Base-by-base conservation (phyloP, 148 eudicot species). In the Heliosperma pusillum region DNA sequence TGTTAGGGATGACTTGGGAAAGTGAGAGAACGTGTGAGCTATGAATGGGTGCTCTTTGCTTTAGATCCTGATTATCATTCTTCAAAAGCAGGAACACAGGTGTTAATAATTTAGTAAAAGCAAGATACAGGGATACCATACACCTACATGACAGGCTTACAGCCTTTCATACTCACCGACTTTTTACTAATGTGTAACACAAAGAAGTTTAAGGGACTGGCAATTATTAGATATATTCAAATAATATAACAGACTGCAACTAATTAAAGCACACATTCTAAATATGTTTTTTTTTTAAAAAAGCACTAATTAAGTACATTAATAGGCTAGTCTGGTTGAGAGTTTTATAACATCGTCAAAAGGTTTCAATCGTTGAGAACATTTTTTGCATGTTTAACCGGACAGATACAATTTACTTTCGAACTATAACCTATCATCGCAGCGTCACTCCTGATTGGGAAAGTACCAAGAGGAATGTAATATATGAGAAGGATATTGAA, bases 1-100 rank as follows among this genome's bases (percentile, higher is more conserved):
- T 90, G 81, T 90, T 92, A 50, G 96, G 93, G 83, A 82, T 79
- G 73, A 84, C 89, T 86, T 90, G 92, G 71, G 96, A 89, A 64
- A 94, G 88, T 65, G 97, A 89, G 77, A 74, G 25, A 45, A 77
- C 62, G 79, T 95, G 98, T 71, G 97, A 95, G 73, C 81, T 72
- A 69, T 95, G 96, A 56, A 77, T 76, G 80, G 91, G 30, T 50
- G 85, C 90, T 80, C 84, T 75, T 72, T 83, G 93, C 76, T 87
- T 90, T 69, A 76, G 78, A 76, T 92, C 92, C 82, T 84, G 87
- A 82, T 69, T 80, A 76, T 80, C 88, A 83, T 82, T 82, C 88
- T 84, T 77, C 75, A 82, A 21, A 71, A 66, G 69, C 52, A 76
- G 25, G 56, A 17, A 70, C 29, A 25, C 30, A 62, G 27, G 22